These are phyloP conservation scores for Mucor mucedo DNA, from an alignment of 371 early-diverging fungal species.

Conservation along the genomic window DNA sequence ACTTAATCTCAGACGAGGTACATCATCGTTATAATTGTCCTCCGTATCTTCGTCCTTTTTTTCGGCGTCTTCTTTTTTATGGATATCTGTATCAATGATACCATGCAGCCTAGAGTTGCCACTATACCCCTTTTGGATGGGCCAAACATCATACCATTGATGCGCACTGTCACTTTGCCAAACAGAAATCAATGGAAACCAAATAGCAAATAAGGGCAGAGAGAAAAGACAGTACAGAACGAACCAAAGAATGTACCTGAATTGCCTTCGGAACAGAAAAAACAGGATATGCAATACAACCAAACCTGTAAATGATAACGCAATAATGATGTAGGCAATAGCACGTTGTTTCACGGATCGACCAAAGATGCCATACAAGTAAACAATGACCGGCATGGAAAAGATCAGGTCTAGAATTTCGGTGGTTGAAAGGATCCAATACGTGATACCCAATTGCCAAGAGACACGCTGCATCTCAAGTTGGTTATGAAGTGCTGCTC, in stretches of 20 bases:
- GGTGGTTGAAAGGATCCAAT: slow-evolving; percentile 46
- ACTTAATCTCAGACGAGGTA: slow-evolving; percentile 39
- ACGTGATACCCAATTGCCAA: slow-evolving; percentile 41
- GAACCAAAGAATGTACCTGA: slow-evolving; percentile 55
- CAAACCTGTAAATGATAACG: slow-evolving; percentile 37
- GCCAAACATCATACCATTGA: slow-evolving; percentile 55
- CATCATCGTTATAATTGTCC: slow-evolving; percentile 13
- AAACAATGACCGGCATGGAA: slow-evolving; percentile 44
- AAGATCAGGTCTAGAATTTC: slow-evolving; percentile 48
- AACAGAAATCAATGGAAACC: slow-evolving; percentile 48
- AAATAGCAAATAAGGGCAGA: slow-evolving; percentile 45
- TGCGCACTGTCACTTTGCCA: slow-evolving; percentile 48
- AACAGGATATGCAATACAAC: slow-evolving; percentile 46
- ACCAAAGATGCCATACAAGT: slow-evolving; percentile 44
- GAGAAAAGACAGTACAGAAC: slow-evolving; percentile 44
- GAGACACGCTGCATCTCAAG: slow-evolving; percentile 45
- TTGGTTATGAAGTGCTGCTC: slow-evolving; percentile 47
- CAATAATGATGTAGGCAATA: slow-evolving; percentile 43
- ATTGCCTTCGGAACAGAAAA: slow-evolving; percentile 44
- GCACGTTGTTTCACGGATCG: slow-evolving; percentile 32
- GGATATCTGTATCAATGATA: neutral
- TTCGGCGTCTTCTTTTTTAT: slow-evolving; percentile 1
- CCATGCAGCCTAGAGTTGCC: neutral
- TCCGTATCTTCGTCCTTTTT: neutral
- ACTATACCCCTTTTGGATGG: slow-evolving; percentile 16